phyloP scores from a whole-genome alignment of 1,139 yeast genomes.

The Kodamaea derodonti region DNA sequence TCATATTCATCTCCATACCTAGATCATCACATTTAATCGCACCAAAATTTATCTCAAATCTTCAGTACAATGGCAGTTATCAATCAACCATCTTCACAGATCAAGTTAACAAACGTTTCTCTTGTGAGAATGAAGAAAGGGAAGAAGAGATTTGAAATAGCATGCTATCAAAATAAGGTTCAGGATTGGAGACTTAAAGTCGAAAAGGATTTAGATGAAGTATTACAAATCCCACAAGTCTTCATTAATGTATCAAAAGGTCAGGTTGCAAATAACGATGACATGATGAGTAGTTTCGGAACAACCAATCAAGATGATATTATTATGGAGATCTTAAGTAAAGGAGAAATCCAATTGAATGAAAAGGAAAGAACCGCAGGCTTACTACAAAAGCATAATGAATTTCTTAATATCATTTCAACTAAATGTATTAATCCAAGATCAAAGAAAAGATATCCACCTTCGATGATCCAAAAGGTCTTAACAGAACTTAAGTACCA shows the following conservation, averaged over 20 bases:
- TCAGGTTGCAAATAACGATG: constrained; percentile 87
- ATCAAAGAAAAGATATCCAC: constrained; percentile 88
- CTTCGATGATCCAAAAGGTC: constrained; percentile 89
- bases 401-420: constrained; percentile 77
- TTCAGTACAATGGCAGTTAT: constrained; percentile 64
- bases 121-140: constrained; percentile 88
- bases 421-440: constrained; percentile 90
- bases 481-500: constrained; percentile 77
- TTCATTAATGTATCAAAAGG: constrained; percentile 93
- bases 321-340: constrained; percentile 72
- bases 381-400: constrained; percentile 72
- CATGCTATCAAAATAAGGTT: constrained; percentile 94
- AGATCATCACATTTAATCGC: no score
- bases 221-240: constrained; percentile 91
- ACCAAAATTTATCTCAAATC: no score
- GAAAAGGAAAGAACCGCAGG: constrained; percentile 88
- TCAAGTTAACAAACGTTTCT: constrained; percentile 89
- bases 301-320: constrained; percentile 71
- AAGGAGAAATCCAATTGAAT: constrained; percentile 92
- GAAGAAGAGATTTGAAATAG: constrained; percentile 87
- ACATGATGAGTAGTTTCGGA: constrained; percentile 69
- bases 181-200: constrained; percentile 90
- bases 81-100: constrained; percentile 85
- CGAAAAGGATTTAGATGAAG: constrained; percentile 94
- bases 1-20: no score